Percentiles rank a stretch among this genome's conserved stretches.
These are phyloP conservation scores for Massariosphaeria phaeospora DNA, from an alignment of 495 filamentous ascomycete genomes.

Conservation along the genomic window DNA sequence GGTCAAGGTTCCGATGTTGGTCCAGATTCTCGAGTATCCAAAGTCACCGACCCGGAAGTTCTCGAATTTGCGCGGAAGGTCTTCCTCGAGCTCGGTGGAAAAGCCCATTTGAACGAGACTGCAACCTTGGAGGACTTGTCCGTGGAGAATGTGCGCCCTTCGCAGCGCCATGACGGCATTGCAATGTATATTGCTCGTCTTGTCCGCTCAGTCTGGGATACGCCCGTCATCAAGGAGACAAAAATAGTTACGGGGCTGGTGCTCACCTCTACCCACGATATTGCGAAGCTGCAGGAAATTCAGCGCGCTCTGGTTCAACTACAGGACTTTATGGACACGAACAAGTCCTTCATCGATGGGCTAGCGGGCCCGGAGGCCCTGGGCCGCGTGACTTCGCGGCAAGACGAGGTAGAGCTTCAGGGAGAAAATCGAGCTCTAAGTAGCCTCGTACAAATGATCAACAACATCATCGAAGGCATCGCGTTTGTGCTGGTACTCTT, in stretches of 20 bases:
- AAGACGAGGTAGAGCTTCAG: constrained; percentile 85
- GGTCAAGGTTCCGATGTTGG: constrained; percentile 79
- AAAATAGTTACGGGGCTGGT: constrained; percentile 54
- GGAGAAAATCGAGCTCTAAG: constrained; percentile 90
- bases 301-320: constrained; percentile 76
- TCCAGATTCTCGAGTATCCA: constrained; percentile 60
- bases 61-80: constrained; percentile 76
- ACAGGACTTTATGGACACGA: constrained; percentile 72
- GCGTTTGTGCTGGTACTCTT: constrained; percentile 91
- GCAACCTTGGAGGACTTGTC: constrained; percentile 57
- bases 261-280: constrained; percentile 50
- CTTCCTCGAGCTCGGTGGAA: constrained; percentile 86
- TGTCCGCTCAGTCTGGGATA: constrained; percentile 80
- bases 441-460: constrained; percentile 73
- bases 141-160: constrained; percentile 77
- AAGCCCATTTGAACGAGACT: constrained; percentile 71
- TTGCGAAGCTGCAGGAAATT: constrained; percentile 63
- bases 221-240: constrained; percentile 52
- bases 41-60: constrained; percentile 73
- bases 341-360: constrained; percentile 87
- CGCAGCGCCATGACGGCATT: constrained; percentile 81
- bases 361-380: constrained; percentile 80
- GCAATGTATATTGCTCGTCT: constrained; percentile 81
- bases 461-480: constrained; percentile 88
- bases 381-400: constrained; percentile 62